Percentiles rank a stretch among this genome's conserved stretches.
phyloP scores from a whole-genome alignment of 345 rosid species.

The Lagerstroemia speciosa region DNA sequence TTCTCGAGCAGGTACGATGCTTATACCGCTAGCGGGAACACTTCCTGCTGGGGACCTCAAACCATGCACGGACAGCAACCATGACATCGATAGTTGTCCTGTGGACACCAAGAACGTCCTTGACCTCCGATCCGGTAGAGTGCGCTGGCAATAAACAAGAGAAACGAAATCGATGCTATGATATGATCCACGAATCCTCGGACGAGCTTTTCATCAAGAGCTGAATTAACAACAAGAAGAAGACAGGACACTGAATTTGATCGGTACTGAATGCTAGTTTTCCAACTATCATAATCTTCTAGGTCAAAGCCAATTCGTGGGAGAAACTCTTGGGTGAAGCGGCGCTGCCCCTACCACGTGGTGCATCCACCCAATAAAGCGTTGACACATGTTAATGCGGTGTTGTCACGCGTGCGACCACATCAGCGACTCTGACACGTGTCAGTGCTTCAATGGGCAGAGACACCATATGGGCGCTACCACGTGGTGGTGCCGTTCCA shows the following conservation, averaged over 20 bases:
- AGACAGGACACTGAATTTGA: constrained; percentile 56
- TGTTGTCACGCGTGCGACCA: too few species aligned
- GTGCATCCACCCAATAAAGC: too few species aligned
- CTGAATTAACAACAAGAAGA: constrained; percentile 5
- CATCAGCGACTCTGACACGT: too few species aligned
- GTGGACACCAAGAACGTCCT: constrained; percentile 86
- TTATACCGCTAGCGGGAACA: constrained; percentile 90
- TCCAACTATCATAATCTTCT: too few species aligned
- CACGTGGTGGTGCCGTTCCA: too few species aligned
- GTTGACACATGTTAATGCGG: too few species aligned
- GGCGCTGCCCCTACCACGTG: too few species aligned
- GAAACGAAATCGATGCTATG: constrained; percentile 18
- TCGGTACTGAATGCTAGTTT: constrained; percentile 71
- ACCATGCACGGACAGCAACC: constrained; percentile 84
- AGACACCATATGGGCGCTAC: too few species aligned
- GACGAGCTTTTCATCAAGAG: background rate
- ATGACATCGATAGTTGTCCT: constrained; percentile 94
- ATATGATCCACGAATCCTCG: constrained; percentile 9
- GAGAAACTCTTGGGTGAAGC: too few species aligned
- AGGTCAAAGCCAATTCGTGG: too few species aligned
- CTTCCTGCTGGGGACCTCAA: constrained; percentile 91
- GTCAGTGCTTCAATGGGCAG: too few species aligned
- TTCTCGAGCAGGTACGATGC: constrained; percentile 92
- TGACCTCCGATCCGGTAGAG: constrained; percentile 96
- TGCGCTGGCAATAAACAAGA: constrained; percentile 50